Base-by-base conservation (phyloP, 148 eudicot species). In the Hydrangea macrophylla region DNA sequence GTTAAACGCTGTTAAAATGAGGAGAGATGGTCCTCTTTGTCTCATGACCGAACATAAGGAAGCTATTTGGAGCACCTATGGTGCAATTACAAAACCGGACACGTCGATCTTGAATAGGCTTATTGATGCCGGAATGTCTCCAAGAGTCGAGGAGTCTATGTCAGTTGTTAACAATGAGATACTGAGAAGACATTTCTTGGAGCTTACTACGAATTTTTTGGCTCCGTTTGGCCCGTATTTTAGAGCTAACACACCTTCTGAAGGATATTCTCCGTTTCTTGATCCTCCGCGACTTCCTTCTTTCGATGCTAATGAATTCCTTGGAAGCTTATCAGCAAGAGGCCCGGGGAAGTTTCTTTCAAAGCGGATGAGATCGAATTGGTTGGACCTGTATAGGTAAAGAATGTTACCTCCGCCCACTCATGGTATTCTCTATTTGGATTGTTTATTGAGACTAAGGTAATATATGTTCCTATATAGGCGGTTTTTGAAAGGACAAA, bases 101-200 rank as follows among this genome's bases (percentile, higher is more conserved):
- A 90, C 97, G 13, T 86, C 98, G 57, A 87, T 94, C 66, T 81
- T 94, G 78, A 94, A 94, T 73, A 86, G 98, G 84, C 95, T 94
- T 54, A 77, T 94, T 58, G 97, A 94, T 88, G 98, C 92, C 2
- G 98, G 98, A 27, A 65, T 92, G 59, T 94, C 95, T 23, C 88
- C 91, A 17, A 81, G 92, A 76, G 87, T 90, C 60, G 98, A 94
- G 80, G 97, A 94, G 75, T 94, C 98, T 28, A 94, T 94, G 98
- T 90, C 96, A 48, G 97, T 94, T 71, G 98, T 94, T 65, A 94
- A 94, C 77, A 94, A 90, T 77, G 98, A 94, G 82, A 94, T 94
- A 76, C 75, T 94, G 39, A 90, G 93, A 53, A 84, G 98, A 45
- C 98, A 94, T 81, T 94, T 94, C 68, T 76, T 90, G 88, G 98